A percentile compares a stretch with the other conserved stretches of the same genome.
These are phyloP conservation scores for Punica granatum DNA, from an alignment of 345 rosid genomes.

Conservation along the genomic window DNA sequence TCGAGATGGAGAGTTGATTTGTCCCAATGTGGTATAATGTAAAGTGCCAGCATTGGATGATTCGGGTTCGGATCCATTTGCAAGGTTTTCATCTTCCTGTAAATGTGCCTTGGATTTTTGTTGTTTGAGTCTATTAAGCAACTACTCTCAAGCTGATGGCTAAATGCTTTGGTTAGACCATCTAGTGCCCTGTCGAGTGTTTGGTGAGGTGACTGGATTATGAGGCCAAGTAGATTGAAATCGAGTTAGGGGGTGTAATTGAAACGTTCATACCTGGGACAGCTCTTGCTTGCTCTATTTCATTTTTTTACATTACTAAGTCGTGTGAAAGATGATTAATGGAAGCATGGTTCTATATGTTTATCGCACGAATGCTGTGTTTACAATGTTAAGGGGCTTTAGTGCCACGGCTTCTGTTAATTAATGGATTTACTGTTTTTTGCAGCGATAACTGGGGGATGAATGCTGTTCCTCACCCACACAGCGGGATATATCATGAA, in stretches of 20 bases:
- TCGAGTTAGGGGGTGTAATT: background rate
- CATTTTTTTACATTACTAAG: background rate
- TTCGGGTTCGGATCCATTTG: background rate
- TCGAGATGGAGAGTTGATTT: background rate
- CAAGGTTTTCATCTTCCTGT: background rate
- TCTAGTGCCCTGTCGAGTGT: background rate
- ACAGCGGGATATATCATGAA: constrained; percentile 4
- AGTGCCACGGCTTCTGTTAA: background rate
- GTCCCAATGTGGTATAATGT: background rate
- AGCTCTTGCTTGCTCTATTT: background rate
- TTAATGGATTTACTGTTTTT: constrained; percentile 9
- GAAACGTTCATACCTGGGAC: background rate
- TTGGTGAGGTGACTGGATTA: background rate
- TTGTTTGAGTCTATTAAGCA: background rate
- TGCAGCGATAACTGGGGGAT: constrained; percentile 29
- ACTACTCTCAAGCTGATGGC: background rate
- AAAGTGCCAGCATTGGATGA: background rate
- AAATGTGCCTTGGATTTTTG: background rate
- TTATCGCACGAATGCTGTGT: background rate
- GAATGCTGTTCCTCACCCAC: constrained; percentile 13
- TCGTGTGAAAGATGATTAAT: background rate
- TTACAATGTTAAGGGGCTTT: constrained; percentile 8
- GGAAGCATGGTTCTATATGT: background rate
- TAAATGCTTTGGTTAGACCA: background rate
- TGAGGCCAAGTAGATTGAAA: background rate